Evolutionary conservation across 1,284 basidiomycete species (phyloP), one percentile per base, ranked within the genome.

Genomic region (Papiliotrema terrestris): DNA sequence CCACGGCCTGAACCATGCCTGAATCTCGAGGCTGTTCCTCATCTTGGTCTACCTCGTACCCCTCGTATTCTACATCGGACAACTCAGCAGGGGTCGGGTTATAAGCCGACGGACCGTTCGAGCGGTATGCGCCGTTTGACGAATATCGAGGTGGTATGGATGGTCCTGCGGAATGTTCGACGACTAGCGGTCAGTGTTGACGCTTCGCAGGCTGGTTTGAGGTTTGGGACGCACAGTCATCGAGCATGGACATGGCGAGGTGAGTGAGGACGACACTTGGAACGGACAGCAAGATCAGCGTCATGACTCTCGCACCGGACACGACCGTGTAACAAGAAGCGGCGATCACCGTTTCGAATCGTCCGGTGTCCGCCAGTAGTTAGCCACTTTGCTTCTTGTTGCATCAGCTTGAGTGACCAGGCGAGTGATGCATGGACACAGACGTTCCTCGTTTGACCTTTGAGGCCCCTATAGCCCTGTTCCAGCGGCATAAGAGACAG

Each of bases 31-130:
- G 60, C 25, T 64, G 59, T 38, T 72, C 69, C 32, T 82, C 81
- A 60, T 82, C 81, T 3, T 84, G 81, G 23, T 84, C 84, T 22
- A 83, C 82, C 74, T 94, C 91, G 67, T 91, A 94, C 13, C 91
- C 91, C 69, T 94, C 87, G 67, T 88, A 92, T 52, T 87, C 84
- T 35, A 92, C 76, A 42, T 83, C 75, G 5, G 83, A 81, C 22
- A 84, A 73, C 1, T 82, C 81, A 2, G 48, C 20, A 17, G 43
- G 32, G 2, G 45, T 45, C 51, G 19, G 47, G 2, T 75, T 67
- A 44, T 74, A 69, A 48, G 78, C 75, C 15, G 73, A 60, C 8
- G 76, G 74, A 43, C 72, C 72, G 75, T 1, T 76, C 68, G 2
- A 55, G 8, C 60, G 43, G 56, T 62, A 55, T 45, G 49, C 54